Evolutionary conservation across 495 filamentous ascomycete genomes (phyloP), one percentile per base, ranked within the genome.

Genomic region (Xylona heveae): DNA sequence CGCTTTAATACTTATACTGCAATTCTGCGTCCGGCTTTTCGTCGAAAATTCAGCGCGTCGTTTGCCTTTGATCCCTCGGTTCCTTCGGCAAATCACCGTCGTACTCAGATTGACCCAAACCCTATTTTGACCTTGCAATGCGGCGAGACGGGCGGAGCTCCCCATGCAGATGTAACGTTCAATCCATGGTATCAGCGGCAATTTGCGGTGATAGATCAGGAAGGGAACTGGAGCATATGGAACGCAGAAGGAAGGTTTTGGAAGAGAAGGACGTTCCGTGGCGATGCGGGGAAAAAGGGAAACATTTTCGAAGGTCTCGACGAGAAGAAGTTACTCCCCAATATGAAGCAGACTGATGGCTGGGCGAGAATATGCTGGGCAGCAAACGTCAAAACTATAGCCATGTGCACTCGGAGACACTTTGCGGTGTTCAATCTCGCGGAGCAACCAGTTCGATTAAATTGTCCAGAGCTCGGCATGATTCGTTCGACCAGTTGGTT

Each of bases 201-300:
- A 46, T 51, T 92, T 30, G 78, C 59, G 6, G 61, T 88, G 15
- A 58, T 91, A 15, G 82, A 91, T 44, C 61, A 66, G 24, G 43
- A 49, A 27, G 83, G 81, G 0, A 54, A 57, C 20, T 93, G 84
- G 84, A 71, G 54, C 41, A 47, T 90, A 3, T 90, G 74, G 72
- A 64, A 81, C 35, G 50, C 90, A 22, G 52, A 54, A 22, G 57
- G 59, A 14, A 40, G 47, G 1, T 50, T 57, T 2, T 22, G 20
- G 25, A 33, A 33, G 10, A 30, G 33, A 30, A n/a, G 10, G 24
- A 35, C 6, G 33, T n/a, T 1, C 33, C 33, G n/a, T 7, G 10
- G 25, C 7, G 6, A 35, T 12, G 17, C 4, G 22, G 23, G n/a
- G 28, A 35, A 23, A 13, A 37, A 31, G 18, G 13, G 24, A 24